phyloP scores from a whole-genome alignment of 768 basidiomycete species.

The Russula ochroleuca region DNA sequence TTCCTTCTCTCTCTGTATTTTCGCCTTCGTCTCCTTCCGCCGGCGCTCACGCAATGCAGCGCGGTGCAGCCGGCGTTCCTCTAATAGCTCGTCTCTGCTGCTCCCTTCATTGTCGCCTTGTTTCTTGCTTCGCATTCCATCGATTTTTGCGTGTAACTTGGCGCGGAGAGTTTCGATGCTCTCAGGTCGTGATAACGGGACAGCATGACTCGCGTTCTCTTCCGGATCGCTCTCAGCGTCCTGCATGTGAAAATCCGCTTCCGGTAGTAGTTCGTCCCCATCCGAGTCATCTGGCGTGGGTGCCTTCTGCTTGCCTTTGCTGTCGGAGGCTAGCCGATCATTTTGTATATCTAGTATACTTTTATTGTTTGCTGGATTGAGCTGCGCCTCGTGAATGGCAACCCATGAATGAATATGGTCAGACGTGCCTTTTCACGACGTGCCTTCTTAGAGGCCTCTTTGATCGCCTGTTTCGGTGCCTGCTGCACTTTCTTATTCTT shows the following conservation, averaged over 20 bases:
- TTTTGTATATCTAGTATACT: conserved; percentile 54
- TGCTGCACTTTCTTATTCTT: conserved; percentile 79
- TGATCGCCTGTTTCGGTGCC: conserved; percentile 80
- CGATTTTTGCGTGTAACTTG: conserved; percentile 74
- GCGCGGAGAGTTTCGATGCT: conserved; percentile 63
- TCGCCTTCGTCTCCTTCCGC: conserved; percentile 81
- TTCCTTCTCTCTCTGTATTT: conserved; percentile 64
- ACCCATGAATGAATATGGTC: background rate
- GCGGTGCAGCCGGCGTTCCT: conserved; percentile 70
- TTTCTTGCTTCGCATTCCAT: conserved; percentile 49
- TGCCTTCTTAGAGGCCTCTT: conserved; percentile 86
- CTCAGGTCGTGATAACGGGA: conserved; percentile 61
- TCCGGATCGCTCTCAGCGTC: conserved; percentile 35
- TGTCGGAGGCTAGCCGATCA: conserved; percentile 26
- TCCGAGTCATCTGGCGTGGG: conserved; percentile 33
- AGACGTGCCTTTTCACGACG: conserved; percentile 72
- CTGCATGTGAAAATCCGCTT: conserved; percentile 36
- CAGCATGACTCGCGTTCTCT: conserved; percentile 34
- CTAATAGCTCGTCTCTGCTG: conserved; percentile 77
- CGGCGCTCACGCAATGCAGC: conserved; percentile 82
- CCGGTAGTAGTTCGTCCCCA: conserved; percentile 37
- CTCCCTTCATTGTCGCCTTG: conserved; percentile 42
- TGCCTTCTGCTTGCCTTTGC: conserved; percentile 51
- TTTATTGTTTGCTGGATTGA: conserved; percentile 89
- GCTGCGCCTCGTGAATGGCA: conserved; percentile 45